Evolutionary conservation across 2,329 filamentous ascomycete genomes (phyloP), one percentile per base, ranked within the genome.

Genomic region (Diaporthe citrichinensis): DNA sequence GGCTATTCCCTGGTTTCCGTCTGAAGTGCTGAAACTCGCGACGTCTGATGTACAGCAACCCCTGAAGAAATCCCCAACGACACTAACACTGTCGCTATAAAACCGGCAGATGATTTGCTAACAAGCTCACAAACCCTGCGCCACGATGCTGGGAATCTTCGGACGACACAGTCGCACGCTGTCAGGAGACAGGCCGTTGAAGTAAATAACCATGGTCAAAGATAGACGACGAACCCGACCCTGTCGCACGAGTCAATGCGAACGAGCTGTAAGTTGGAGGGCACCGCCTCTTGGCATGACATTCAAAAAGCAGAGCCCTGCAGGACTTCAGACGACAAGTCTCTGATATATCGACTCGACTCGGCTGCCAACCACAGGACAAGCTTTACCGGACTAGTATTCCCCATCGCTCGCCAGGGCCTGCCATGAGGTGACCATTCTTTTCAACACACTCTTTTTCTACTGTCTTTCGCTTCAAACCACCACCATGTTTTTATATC

Each of bases 11-110:
- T 55, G 65, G 65, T 55, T 55, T 69, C 65, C 65, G 34, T 69
- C 65, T 55, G 49, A 55, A 69, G 49, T 55, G 49, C 65, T 69
- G 65, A 69, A 69, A 69, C 65, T 23, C 10, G 65, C 65, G 49
- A 55, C 49, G 65, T 69, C 65, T 69, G 65, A 69, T 69, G 65
- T 69, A 69, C 65, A 69, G 34, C 34, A 41, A 69, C 65, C 65
- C 65, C 65, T 69, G 65, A 12, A 39, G 25, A 53, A 41, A 28
- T 69, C 49, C 15, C 46, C 23, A 28, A 15, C 15, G n/a, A 41
- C 65, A 55, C 65, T 55, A 69, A 49, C 65, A 69, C 3, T 0
- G 0, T 28, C 34, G 34, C 65, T 39, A 14, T 1, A 3, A 34
- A 39, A 15, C 8, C 8, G 1, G 34, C 23, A 28, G 36, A 9